Evolutionary conservation across 306 rosid species (phyloP), one percentile per base, ranked within the genome.

Genomic region (Trifolium repens): DNA sequence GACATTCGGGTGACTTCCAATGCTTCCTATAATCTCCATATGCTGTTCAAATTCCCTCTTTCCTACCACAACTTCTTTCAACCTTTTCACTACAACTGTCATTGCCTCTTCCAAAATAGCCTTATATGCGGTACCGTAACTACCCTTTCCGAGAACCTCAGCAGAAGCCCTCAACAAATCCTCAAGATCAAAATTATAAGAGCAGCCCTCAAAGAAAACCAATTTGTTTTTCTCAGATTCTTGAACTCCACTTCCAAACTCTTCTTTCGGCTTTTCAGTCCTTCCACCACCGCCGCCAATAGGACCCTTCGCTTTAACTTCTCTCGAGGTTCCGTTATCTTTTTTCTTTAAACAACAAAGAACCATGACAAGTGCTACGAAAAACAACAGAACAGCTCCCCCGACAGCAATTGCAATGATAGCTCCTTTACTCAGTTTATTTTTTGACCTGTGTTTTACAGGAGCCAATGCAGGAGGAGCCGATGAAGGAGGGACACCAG

Each of bases 161-260:
- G 97, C 97, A 0, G 97, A 91, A 78, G 97, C 97, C 70, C 97
- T 86, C 77, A 91, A 78, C 85, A 91, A 77, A 79, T 91, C 97
- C 58, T 91, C 97, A 40, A 91, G 97, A 80, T 91, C 97, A 80
- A 91, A 91, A 76, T 91, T 91, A 84, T 81, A 89, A 34, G 94
- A 89, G 67, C 92, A 83, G 1, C 97, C 97, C 73, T 91, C 97
- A 74, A 91, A 91, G 85, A 91, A 91, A 64, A 89, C 94, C 69
- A 91, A 69, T 75, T 89, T 91, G 84, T 91, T 91, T 66, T 89
- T 91, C 84, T 91, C 97, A 15, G 92, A 86, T 81, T 91, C 94
- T 80, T 89, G 97, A 74, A 91, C 97, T 46, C 94, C 97, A 78
- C 97, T 91, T 49, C 97, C 97, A 57, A 91, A 91, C 72, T 91